Percentiles rank a stretch among this genome's conserved stretches.
These are phyloP conservation scores for Purshia tridentata DNA, from an alignment of 306 rosid genomes.

Conservation along the genomic window DNA sequence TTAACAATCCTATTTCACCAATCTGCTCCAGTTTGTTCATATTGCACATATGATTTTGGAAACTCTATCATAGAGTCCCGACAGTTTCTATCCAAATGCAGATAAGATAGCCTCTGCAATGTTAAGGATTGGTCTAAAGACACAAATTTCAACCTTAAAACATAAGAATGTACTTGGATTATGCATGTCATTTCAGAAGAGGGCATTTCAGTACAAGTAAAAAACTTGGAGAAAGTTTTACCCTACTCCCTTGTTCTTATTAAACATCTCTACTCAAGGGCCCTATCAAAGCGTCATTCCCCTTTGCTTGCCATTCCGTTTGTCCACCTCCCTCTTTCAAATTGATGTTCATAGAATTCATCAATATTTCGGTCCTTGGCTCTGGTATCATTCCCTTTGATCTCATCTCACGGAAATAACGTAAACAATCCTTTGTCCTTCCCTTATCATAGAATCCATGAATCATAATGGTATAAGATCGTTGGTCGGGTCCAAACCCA, in stretches of 20 bases:
- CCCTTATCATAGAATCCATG: conserved; percentile 62
- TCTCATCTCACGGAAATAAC: conserved; percentile 57
- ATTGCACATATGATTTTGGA: too few relatives aligned
- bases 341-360: conserved; percentile 33
- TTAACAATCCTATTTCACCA: too few relatives aligned
- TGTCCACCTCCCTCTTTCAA: conserved; percentile 28
- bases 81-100: background rate
- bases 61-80: too few relatives aligned
- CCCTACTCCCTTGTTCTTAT: background rate
- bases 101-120: background rate
- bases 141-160: background rate
- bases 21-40: too few relatives aligned
- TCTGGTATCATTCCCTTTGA: conserved; percentile 66
- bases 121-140: conserved; percentile 1
- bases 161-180: background rate
- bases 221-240: background rate
- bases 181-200: background rate
- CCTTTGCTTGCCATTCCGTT: background rate
- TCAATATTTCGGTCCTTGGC: conserved; percentile 53
- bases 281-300: background rate
- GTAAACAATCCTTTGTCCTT: conserved; percentile 48
- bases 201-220: background rate
- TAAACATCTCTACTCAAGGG: background rate
- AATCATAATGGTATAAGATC: conserved; percentile 73
- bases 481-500: conserved; percentile 59